Conservation (phyloP, 2,329 filamentous ascomycete species). For the Fusarium cyanostomum region DNA sequence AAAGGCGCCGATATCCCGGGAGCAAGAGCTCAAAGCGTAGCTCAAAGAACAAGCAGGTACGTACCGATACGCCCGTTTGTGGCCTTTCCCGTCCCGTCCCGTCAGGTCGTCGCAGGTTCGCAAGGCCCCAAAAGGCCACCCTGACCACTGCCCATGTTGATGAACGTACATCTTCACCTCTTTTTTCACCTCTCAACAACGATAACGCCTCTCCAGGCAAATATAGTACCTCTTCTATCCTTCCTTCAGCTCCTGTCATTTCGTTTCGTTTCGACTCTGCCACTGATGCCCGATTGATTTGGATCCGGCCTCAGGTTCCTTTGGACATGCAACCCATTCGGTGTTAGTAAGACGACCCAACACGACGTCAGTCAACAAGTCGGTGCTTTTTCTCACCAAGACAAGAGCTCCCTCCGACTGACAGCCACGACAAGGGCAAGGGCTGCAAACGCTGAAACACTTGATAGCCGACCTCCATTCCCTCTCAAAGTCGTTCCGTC, state of each 20-base stretch:
- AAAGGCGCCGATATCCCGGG: slow-evolving; percentile 37
- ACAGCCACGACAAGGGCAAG: slow-evolving; percentile 18
- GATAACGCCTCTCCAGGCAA: slow-evolving; percentile 1
- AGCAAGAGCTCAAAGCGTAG: background rate
- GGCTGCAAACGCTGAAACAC: slow-evolving; percentile 1
- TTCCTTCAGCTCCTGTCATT: background rate
- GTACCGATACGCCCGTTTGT: slow-evolving; percentile 1
- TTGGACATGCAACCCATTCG: slow-evolving; percentile 34
- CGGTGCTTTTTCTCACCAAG: slow-evolving; percentile 21
- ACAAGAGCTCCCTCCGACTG: slow-evolving; percentile 22
- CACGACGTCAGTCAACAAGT: slow-evolving; percentile 35
- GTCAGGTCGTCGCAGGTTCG: slow-evolving; percentile 22
- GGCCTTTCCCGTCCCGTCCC: too few species aligned
- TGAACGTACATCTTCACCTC: slow-evolving; percentile 23
- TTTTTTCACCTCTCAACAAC: slow-evolving; percentile 10
- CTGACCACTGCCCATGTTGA: slow-evolving; percentile 36
- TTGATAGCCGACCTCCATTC: slow-evolving; percentile 15
- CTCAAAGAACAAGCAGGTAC: background rate
- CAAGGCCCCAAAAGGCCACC: slow-evolving; percentile 37
- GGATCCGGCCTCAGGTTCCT: slow-evolving; percentile 2
- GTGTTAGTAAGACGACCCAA: slow-evolving; percentile 38
- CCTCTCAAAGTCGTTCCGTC: slow-evolving; percentile 7
- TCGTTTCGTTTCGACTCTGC: background rate
- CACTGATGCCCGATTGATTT: slow-evolving; percentile 3
- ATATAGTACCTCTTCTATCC: background rate